A percentile compares a stretch with the other conserved stretches of the same genome.
phyloP scores from a whole-genome alignment of 2,329 filamentous ascomycete genomes.

The Ambrosiella beaveri region DNA sequence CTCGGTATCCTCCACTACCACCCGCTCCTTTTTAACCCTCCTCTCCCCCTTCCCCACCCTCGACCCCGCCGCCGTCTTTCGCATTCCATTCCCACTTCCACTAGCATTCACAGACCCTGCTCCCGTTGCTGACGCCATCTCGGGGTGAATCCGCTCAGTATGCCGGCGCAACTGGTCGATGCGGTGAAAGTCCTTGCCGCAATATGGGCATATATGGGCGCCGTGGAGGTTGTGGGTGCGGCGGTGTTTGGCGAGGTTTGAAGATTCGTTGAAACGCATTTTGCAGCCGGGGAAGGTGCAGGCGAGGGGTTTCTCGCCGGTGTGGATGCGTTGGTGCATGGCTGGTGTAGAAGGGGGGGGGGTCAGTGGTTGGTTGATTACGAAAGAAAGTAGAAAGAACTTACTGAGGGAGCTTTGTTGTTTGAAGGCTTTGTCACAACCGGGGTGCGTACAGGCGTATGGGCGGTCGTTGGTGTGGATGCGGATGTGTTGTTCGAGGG shows the following conservation, averaged over 20 bases:
- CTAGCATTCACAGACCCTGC: neutral
- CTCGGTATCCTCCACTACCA: neutral
- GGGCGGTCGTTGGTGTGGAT: slow-evolving; percentile 51
- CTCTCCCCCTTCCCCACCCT: neutral
- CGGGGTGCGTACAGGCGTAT: slow-evolving; percentile 33
- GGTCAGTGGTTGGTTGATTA: too few species aligned
- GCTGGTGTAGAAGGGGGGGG: slow-evolving; percentile 23
- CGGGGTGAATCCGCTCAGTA: slow-evolving; percentile 15
- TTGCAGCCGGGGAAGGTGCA: slow-evolving; percentile 35
- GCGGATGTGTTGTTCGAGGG: slow-evolving; percentile 48
- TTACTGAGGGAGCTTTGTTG: slow-evolving; percentile 50
- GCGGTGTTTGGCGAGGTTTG: slow-evolving; percentile 48
- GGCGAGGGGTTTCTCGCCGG: slow-evolving; percentile 43
- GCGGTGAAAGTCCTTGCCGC: slow-evolving; percentile 40
- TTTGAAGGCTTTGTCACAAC: slow-evolving; percentile 42
- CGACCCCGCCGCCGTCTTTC: slow-evolving; percentile 1
- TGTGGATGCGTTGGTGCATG: slow-evolving; percentile 51
- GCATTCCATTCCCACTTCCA: neutral
- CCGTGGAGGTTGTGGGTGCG: slow-evolving; percentile 41
- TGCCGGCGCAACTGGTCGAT: slow-evolving; percentile 45
- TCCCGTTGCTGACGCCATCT: neutral
- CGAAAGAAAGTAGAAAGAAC: slow-evolving; percentile 15
- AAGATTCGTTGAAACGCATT: slow-evolving; percentile 46
- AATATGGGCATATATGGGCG: slow-evolving; percentile 33
- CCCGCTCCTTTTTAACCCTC: neutral